These are phyloP conservation scores for Tolypocladium paradoxum DNA, from an alignment of 2,329 filamentous ascomycete genomes.

Conservation along the genomic window DNA sequence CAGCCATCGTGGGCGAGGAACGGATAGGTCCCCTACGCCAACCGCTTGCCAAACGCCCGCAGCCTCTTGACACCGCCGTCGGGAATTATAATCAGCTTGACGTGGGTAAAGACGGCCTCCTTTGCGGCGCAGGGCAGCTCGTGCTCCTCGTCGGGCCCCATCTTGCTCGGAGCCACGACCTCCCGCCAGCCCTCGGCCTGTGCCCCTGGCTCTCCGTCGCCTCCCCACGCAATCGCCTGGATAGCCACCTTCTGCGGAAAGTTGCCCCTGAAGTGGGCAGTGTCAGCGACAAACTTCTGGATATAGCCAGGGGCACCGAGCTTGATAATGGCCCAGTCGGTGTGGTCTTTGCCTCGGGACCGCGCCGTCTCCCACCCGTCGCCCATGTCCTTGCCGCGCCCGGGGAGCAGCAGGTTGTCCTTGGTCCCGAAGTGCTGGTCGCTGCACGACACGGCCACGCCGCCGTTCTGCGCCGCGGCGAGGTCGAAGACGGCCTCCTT, in stretches of 20 bases:
- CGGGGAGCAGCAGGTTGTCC: constrained; percentile 69
- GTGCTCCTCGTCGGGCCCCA: constrained; percentile 63
- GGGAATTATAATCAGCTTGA: constrained; percentile 86
- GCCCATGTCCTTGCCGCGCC: constrained; percentile 73
- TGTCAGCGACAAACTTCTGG: constrained; percentile 63
- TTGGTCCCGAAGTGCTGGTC: constrained; percentile 80
- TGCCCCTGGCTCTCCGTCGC: constrained; percentile 40
- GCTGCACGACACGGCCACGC: constrained; percentile 62
- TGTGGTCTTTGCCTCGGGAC: constrained; percentile 58
- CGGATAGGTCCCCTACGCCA: too few species aligned
- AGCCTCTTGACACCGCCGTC: constrained; percentile 89
- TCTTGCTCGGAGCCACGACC: constrained; percentile 55
- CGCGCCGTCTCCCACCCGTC: constrained; percentile 81
- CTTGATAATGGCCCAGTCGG: constrained; percentile 72
- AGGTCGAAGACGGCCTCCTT: constrained; percentile 59
- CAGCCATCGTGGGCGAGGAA: neutral
- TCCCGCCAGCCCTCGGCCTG: constrained; percentile 54
- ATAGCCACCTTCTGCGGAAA: constrained; percentile 69
- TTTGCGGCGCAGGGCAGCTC: constrained; percentile 46
- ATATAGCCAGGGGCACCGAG: constrained; percentile 57
- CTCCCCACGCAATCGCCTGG: constrained; percentile 46
- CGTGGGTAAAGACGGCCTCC: constrained; percentile 60
- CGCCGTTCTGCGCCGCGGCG: constrained; percentile 68
- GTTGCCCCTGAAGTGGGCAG: constrained; percentile 75
- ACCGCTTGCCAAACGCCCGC: constrained; percentile 33